Percentiles rank a stretch among this genome's conserved stretches.
These are phyloP conservation scores for Crucibulum laeve DNA, from an alignment of 768 basidiomycete genomes.

Conservation along the genomic window DNA sequence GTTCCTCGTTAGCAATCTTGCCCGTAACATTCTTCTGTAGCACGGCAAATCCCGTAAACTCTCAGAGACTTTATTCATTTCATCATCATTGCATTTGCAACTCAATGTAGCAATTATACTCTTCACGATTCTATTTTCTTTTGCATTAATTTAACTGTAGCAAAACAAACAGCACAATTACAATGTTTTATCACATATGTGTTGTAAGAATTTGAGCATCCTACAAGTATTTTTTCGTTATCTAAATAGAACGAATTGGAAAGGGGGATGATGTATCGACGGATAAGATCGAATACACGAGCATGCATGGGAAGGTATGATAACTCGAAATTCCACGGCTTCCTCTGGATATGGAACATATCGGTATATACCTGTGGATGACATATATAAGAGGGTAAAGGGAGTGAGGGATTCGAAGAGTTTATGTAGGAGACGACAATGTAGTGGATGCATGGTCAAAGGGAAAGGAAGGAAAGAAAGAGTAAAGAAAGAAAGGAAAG, in stretches of 20 bases:
- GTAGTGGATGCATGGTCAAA: neutral
- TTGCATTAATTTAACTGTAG: neutral
- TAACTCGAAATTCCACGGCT: neutral
- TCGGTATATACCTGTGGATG: neutral
- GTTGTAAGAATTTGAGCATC: too few relatives aligned
- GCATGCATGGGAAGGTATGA: neutral
- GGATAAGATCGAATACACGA: too few relatives aligned
- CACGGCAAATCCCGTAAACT: too few relatives aligned
- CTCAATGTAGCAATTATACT: constrained; percentile 3
- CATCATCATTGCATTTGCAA: neutral
- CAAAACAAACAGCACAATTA: neutral
- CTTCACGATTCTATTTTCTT: neutral
- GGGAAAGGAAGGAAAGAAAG: neutral
- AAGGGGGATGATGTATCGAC: too few relatives aligned
- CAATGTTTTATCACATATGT: too few relatives aligned
- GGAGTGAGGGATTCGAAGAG: neutral
- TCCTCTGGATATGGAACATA: neutral
- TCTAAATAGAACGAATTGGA: too few relatives aligned
- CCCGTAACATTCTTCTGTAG: too few relatives aligned
- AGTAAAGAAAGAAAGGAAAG: neutral
- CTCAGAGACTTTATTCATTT: neutral
- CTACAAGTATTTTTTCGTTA: too few relatives aligned
- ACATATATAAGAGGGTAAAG: neutral
- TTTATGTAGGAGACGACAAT: neutral
- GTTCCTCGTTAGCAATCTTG: too few relatives aligned